Conservation (phyloP, 2,329 filamentous ascomycete genomes). For the Zarea fungicola region DNA sequence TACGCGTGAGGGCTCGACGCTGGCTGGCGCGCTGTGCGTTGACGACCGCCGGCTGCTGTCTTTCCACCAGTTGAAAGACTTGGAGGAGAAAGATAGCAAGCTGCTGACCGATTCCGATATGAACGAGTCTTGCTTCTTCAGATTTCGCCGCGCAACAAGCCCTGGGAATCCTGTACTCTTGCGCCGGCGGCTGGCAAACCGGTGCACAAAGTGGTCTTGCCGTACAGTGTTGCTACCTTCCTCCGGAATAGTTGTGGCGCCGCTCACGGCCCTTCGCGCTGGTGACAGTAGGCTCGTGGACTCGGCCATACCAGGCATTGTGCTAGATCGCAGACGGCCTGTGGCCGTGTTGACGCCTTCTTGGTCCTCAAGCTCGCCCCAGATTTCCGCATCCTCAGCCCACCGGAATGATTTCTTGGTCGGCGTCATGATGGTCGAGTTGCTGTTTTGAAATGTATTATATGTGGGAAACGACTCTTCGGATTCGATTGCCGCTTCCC, state of each 20-base stretch:
- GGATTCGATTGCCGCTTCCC: constrained; percentile 38
- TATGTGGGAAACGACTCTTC: constrained; percentile 34
- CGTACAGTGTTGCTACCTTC: constrained; percentile 26
- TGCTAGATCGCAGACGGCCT: constrained; percentile 42
- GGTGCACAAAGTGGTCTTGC: constrained; percentile 26
- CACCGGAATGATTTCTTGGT: constrained; percentile 47
- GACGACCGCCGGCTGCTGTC: constrained; percentile 17
- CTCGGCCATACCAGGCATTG: constrained; percentile 39
- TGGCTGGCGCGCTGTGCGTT: constrained; percentile 11
- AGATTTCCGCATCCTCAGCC: constrained; percentile 73
- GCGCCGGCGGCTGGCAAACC: constrained; percentile 40
- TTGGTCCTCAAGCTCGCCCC: constrained; percentile 81
- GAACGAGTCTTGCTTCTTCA: constrained; percentile 33
- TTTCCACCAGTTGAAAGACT: too few species aligned
- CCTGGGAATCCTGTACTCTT: constrained; percentile 59
- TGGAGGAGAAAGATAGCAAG: constrained; percentile 47
- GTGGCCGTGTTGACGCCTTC: constrained; percentile 39
- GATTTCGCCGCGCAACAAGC: constrained; percentile 47
- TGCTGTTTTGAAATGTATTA: constrained; percentile 45
- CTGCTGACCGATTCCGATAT: constrained; percentile 47
- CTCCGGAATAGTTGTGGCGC: constrained; percentile 19
- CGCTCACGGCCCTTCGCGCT: constrained; percentile 28
- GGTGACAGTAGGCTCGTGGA: constrained; percentile 34
- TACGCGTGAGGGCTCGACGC: not conserved
- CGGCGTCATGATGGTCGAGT: constrained; percentile 34